Base-by-base conservation (phyloP, 306 rosid species). In the Quercus suber region DNA sequence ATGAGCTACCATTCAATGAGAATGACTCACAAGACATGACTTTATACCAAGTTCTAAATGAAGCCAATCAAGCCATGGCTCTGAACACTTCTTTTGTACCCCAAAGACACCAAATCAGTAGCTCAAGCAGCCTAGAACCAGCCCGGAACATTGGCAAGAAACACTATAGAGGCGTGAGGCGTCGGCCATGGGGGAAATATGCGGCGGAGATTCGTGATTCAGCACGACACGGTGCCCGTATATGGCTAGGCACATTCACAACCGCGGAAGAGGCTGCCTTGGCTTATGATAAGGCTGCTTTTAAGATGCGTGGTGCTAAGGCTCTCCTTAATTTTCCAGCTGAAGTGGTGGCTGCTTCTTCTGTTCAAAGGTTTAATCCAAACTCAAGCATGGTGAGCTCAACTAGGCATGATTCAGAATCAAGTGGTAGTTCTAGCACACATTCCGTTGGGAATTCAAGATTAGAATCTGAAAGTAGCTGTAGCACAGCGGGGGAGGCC, bases 171-270 rank as follows among this genome's bases (percentile, higher is more conserved):
- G 98, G 98, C 3, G 98, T 93, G 7, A 77, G 98, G 75, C 86
- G 90, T 10, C 88, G 98, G 1, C 98, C 98, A 0, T 93, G 98
- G 98, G 98, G 98, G 19, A 93, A 93, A 68, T 93, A 87, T 43
- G 98, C 98, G 0, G 97, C 98, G 4, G 98, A 93, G 89, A 93
- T 93, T 60, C 93, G 98, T 0, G 98, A 93, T 87, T 90, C 98
- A 0, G 57, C 91, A 0, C 84, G 96, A 3, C 93, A 89, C 0
- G 96, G 98, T 31, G 89, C 89, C 0, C 92, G 98, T 27, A 41
- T 92, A 15, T 93, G 98, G 98, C 92, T 93, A 7, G 98, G 98
- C 17, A 93, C 98, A 0, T 93, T 93, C 72, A 84, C 76, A 41
- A 93, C 98, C 0, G 98, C 98, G 0, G 98, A 94, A 78, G 97